phyloP scores from a whole-genome alignment of 83 land plant genomes.

The Diphasiastrum complanatum region DNA sequence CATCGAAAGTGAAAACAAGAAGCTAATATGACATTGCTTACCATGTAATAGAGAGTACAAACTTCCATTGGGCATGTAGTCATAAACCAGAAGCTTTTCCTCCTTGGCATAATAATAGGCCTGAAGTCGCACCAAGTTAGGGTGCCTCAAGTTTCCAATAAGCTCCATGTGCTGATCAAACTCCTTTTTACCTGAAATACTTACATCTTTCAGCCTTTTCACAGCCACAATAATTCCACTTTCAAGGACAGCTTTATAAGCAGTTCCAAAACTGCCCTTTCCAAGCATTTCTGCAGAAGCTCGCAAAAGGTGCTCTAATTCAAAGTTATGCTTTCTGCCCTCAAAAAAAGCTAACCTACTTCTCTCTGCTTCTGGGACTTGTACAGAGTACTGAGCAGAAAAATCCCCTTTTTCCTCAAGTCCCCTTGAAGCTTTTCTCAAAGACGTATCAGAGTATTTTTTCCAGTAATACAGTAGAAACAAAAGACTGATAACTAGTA shows the following conservation, averaged over 20 bases:
- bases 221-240: constrained; percentile 73
- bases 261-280: constrained; percentile 76
- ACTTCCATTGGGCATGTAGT: constrained; percentile 75
- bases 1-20: not conserved
- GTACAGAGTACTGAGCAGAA: constrained; percentile 41
- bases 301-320: constrained; percentile 72
- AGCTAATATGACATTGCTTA: constrained; percentile 14
- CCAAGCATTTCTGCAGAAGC: constrained; percentile 92
- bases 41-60: constrained; percentile 77
- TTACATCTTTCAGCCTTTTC: constrained; percentile 73
- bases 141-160: constrained; percentile 55
- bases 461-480: constrained; percentile 60
- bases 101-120: constrained; percentile 80
- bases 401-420: constrained; percentile 56
- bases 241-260: constrained; percentile 79
- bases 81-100: constrained; percentile 75
- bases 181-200: constrained; percentile 55
- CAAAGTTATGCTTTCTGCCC: constrained; percentile 38
- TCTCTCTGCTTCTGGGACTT: constrained; percentile 37
- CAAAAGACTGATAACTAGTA: constrained; percentile 41
- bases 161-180: constrained; percentile 80
- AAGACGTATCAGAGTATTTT: constrained; percentile 21
- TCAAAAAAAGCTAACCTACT: constrained; percentile 72
- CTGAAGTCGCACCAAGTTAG: constrained; percentile 45
- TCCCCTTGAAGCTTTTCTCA: constrained; percentile 24